phyloP scores from a whole-genome alignment of 225 moss, liverwort and hornwort species.

The Lunularia cruciata region DNA sequence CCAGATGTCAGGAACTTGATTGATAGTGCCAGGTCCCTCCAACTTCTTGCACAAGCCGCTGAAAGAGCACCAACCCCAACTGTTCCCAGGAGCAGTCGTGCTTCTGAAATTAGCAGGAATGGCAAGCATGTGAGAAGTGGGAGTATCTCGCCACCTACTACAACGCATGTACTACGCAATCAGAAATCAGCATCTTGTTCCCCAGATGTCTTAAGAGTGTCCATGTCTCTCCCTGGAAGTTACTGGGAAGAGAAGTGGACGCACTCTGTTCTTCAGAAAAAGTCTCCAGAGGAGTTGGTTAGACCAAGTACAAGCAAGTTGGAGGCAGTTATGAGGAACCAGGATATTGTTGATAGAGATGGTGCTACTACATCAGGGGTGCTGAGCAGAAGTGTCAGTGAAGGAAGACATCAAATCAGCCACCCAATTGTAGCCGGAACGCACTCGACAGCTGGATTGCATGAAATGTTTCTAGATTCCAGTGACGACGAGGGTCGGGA shows the following conservation, averaged over 20 bases:
- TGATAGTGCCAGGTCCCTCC: constrained; percentile 50
- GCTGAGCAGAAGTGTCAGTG: constrained; percentile 26
- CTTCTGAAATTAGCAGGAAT: constrained; percentile 31
- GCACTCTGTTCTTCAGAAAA: constrained; percentile 47
- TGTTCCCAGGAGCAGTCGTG: constrained; percentile 22
- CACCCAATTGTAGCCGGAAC: neutral
- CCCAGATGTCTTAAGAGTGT: constrained; percentile 44
- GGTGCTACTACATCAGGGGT: neutral
- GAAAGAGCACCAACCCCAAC: constrained; percentile 35
- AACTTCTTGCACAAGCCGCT: constrained; percentile 43
- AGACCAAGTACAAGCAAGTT: constrained; percentile 18
- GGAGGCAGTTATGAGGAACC: constrained; percentile 4
- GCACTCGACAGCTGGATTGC: neutral
- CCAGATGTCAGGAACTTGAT: constrained; percentile 49
- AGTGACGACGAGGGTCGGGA: constrained; percentile 42
- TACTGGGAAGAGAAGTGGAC: constrained; percentile 75
- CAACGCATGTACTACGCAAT: constrained; percentile 35
- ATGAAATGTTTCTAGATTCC: constrained; percentile 26
- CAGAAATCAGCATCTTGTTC: constrained; percentile 36
- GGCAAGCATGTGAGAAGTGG: constrained; percentile 46
- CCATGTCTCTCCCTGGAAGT: constrained; percentile 59
- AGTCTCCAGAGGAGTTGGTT: constrained; percentile 34
- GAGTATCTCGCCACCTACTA: constrained; percentile 52
- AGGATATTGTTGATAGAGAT: constrained; percentile 15
- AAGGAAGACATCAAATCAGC: constrained; percentile 24